Percentiles rank a stretch among this genome's conserved stretches.
Conservation (phyloP, 371 early-diverging fungal species). For the Mortierella sp. region DNA sequence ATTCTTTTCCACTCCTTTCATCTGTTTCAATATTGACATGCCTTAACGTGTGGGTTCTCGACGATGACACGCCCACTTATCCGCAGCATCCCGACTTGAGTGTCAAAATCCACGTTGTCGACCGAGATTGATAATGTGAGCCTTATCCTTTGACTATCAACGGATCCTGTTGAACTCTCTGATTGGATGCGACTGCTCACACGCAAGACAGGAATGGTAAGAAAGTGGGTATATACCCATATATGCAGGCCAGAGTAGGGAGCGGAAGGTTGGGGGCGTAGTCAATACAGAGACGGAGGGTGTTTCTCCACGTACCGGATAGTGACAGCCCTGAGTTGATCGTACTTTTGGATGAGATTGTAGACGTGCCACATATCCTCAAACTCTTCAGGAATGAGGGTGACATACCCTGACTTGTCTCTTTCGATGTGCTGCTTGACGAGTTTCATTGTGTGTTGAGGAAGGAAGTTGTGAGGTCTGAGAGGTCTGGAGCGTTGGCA, state of each 20-base stretch:
- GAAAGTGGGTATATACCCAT: neutral
- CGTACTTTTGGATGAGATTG: constrained; percentile 90
- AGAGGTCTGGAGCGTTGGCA: no score
- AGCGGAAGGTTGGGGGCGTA: no score
- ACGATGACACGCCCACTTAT: constrained; percentile 89
- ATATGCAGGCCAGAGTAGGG: no score
- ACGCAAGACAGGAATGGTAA: neutral
- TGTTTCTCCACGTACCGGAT: constrained; percentile 69
- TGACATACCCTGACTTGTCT: constrained; percentile 73
- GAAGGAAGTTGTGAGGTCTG: neutral
- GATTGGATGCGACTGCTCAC: constrained; percentile 81
- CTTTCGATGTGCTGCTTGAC: constrained; percentile 69
- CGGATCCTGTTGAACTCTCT: constrained; percentile 88
- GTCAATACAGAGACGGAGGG: neutral
- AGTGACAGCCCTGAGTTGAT: constrained; percentile 87
- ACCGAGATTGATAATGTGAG: constrained; percentile 86
- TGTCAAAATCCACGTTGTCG: constrained; percentile 91
- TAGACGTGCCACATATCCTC: constrained; percentile 99
- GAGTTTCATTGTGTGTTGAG: constrained; percentile 57
- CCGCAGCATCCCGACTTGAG: constrained; percentile 82
- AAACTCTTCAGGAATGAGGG: constrained; percentile 84
- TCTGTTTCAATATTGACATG: constrained; percentile 38
- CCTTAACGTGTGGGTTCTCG: constrained; percentile 93
- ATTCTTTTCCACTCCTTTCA: neutral
- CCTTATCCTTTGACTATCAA: constrained; percentile 85